Evolutionary conservation across 805 yeast genomes (phyloP).

Genomic region (Blastobotrys robertii): DNA sequence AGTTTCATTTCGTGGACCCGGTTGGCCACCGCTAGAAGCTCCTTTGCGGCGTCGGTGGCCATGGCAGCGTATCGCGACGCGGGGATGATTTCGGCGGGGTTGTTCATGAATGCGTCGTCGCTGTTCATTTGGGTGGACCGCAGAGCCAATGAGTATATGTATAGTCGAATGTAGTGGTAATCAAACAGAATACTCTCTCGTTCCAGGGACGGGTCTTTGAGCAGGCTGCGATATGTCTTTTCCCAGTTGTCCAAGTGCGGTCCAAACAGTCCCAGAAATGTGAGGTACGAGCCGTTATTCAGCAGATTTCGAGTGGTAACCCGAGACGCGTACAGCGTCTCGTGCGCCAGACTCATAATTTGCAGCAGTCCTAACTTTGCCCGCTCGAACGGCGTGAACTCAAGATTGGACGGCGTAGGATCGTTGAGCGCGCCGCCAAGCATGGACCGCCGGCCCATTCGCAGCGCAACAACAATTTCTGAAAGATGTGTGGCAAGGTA

Average conservation of each 20-base stretch:
- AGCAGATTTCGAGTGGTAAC: conserved; percentile 27
- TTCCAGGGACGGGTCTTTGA: conserved; percentile 41
- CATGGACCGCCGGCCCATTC: conserved; percentile 71
- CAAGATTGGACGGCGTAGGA: conserved; percentile 35
- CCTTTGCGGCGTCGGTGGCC: conserved; percentile 79
- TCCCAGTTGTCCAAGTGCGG: conserved; percentile 78
- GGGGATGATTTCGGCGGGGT: conserved; percentile 60
- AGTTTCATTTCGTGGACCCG: conserved; percentile 53
- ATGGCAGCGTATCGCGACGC: conserved; percentile 63
- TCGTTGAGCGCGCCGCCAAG: conserved; percentile 54
- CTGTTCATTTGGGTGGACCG: conserved; percentile 22
- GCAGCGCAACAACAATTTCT: conserved; percentile 75
- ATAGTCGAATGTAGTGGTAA: conserved; percentile 73
- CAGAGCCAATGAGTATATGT: conserved; percentile 75
- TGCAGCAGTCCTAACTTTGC: conserved; percentile 75
- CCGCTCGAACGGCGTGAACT: conserved; percentile 50
- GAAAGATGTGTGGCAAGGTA: conserved; percentile 78
- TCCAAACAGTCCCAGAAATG: conserved; percentile 60
- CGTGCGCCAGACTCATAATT: conserved; percentile 74
- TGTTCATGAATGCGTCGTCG: conserved; percentile 27
- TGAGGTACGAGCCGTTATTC: conserved; percentile 38
- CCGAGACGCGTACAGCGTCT: conserved; percentile 56
- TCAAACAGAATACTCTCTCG: conserved; percentile 70
- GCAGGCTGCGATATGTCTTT: conserved; percentile 44
- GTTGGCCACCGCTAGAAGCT: conserved; percentile 59